phyloP scores from a whole-genome alignment of 2,329 filamentous ascomycete species.

The Proliferodiscus dingleyae region DNA sequence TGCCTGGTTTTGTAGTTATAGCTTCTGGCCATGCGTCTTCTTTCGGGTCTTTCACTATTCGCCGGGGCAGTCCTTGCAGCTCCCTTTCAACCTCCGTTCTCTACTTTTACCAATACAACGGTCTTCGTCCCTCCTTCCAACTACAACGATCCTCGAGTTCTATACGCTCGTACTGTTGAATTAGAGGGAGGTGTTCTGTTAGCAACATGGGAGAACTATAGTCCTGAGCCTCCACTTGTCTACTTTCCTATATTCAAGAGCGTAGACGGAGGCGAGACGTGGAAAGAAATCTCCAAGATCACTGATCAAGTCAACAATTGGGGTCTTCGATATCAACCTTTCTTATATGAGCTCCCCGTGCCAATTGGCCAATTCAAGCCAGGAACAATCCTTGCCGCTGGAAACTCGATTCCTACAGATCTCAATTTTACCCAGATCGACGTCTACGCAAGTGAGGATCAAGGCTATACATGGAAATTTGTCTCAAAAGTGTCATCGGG shows the following conservation, averaged over 20 bases:
- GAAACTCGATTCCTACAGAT: slow-evolving; percentile 40
- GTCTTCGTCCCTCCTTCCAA: slow-evolving; percentile 26
- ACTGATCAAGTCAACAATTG: slow-evolving; percentile 59
- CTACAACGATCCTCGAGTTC: slow-evolving; percentile 27
- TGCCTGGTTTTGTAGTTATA: neutral
- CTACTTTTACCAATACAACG: slow-evolving; percentile 27
- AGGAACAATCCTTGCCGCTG: slow-evolving; percentile 58
- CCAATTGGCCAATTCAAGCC: slow-evolving; percentile 51
- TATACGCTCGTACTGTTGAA: slow-evolving; percentile 34
- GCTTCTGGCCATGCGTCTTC: slow-evolving; percentile 19
- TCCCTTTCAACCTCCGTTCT: slow-evolving; percentile 17
- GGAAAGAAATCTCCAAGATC: slow-evolving; percentile 59
- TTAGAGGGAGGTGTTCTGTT: slow-evolving; percentile 39
- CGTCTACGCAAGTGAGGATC: slow-evolving; percentile 59
- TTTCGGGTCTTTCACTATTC: slow-evolving; percentile 17
- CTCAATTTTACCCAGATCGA: slow-evolving; percentile 63
- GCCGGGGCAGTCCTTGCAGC: slow-evolving; percentile 16
- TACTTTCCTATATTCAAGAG: slow-evolving; percentile 51
- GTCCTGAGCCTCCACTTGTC: slow-evolving; percentile 45
- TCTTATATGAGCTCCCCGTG: slow-evolving; percentile 58
- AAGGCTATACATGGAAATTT: slow-evolving; percentile 60
- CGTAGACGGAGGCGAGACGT: slow-evolving; percentile 51
- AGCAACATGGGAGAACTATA: slow-evolving; percentile 53
- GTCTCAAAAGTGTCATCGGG: slow-evolving; percentile 61
- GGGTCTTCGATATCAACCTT: slow-evolving; percentile 65